Base-by-base conservation (phyloP, 257 asterid genomes). In the Solanum stenotomum region DNA sequence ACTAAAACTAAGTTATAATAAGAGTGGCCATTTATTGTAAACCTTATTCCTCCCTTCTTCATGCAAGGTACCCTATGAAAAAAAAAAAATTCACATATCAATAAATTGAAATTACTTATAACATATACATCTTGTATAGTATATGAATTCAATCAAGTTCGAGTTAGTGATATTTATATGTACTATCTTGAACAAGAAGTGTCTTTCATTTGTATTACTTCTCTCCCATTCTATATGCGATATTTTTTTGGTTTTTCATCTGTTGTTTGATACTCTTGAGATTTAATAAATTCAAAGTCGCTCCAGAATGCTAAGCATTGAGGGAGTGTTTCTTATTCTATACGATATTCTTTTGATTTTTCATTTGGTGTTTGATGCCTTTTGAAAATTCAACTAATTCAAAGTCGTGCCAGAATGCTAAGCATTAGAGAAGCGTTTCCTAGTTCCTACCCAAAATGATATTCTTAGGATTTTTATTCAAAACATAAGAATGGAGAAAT, bases 11-110 rank as follows among this genome's bases (percentile, higher is more conserved):
- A 88, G 93, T 97, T 97, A 92, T 96, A 97, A 91, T 91, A 97
- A 2, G 97, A 90, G 87, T 97, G 99, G 0, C 99, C 99, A 34
- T 97, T 97, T 83, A 97, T 91, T 16, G 98, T 96, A 78, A 94
- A 95, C 87, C 98, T 92, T 85, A 95, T 91, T 83, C 98, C 98
- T 15, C 98, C 98, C 90, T 94, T 97, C 92, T 95, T 95, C 1
- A 40, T 65, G 83, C 98, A 96, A 1, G 97, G 92, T 20, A 96
- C 98, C 90, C 99, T 94, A 91, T 87, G 23, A 1, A 16, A 18
- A 31, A 25, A 76, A 76, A 11, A 5, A 25, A 20, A 14, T 0
- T 8, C 7, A 5, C 84, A 40, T 14, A 25, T 78, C 14, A 40
- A 10, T 20, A 13, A 7, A 63, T 63, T n/a, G 4, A 63, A 63